Percentiles rank a stretch among this genome's conserved stretches.
Evolutionary conservation across 1,284 basidiomycete genomes (phyloP).

Genomic region (Sanghuangporus baumii): DNA sequence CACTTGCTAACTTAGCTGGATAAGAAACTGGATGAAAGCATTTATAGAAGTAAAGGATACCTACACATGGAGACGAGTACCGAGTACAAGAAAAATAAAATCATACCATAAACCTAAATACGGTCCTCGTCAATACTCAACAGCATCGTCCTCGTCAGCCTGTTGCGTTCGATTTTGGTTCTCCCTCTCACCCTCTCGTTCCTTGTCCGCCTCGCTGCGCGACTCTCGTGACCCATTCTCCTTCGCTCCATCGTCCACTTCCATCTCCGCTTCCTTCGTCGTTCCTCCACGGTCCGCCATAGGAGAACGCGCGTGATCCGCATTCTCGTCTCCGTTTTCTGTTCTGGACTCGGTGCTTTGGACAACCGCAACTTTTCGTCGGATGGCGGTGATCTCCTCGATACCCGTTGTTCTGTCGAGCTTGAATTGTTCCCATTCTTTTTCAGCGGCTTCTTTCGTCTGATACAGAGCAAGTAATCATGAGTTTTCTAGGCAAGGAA

Average conservation of each 20-base stretch:
- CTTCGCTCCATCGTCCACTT: conserved; percentile 33
- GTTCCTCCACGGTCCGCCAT: not conserved
- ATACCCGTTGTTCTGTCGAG: conserved; percentile 53
- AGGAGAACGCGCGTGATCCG: not conserved
- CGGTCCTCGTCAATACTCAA: conserved; percentile 41
- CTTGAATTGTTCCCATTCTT: conserved; percentile 61
- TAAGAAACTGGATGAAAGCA: not conserved
- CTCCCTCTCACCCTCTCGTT: conserved; percentile 38
- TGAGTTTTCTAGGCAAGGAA: not conserved
- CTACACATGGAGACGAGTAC: not conserved
- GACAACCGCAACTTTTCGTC: conserved; percentile 53
- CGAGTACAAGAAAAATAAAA: not conserved
- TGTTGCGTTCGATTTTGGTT: conserved; percentile 30
- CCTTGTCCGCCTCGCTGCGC: conserved; percentile 21
- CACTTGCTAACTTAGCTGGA: no score
- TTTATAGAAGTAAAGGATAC: not conserved
- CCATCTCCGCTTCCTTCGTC: conserved; percentile 30
- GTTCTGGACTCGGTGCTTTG: conserved; percentile 18
- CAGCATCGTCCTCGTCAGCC: conserved; percentile 54
- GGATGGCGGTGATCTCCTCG: conserved; percentile 55
- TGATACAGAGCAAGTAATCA: conserved; percentile 24
- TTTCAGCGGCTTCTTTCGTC: conserved; percentile 58
- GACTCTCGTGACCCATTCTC: conserved; percentile 26
- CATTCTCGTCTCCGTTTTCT: conserved; percentile 21
- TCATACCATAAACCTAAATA: conserved; percentile 9